phyloP scores from a whole-genome alignment of 1,139 yeast genomes.

The Lizanozyma gosingica region DNA sequence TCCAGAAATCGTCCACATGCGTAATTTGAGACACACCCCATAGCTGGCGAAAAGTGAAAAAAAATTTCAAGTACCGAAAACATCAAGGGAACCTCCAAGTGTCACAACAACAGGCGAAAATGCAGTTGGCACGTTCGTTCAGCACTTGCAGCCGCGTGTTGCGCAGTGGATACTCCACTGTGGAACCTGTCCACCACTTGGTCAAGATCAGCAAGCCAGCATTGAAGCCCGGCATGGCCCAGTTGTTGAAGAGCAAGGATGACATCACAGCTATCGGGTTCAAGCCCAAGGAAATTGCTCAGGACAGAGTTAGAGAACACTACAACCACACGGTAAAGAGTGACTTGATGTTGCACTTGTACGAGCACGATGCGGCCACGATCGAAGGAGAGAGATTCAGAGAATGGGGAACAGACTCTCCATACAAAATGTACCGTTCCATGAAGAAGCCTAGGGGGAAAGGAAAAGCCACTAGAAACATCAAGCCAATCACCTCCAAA shows the following conservation, averaged over 20 bases:
- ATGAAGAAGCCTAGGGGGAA: constrained; percentile 56
- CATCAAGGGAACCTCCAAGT: too few species aligned
- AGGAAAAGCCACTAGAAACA: constrained; percentile 61
- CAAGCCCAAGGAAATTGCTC: constrained; percentile 62
- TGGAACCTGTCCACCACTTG: constrained; percentile 86
- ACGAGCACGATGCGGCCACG: constrained; percentile 50
- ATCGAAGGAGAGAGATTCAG: constrained; percentile 66
- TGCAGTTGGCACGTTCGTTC: background rate
- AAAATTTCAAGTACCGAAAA: too few species aligned
- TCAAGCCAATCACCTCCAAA: constrained; percentile 52
- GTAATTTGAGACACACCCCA: too few species aligned
- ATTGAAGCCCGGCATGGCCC: constrained; percentile 62
- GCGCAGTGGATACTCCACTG: constrained; percentile 55
- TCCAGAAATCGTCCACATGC: too few species aligned
- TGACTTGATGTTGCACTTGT: constrained; percentile 71
- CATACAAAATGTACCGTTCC: constrained; percentile 82
- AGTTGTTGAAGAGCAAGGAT: constrained; percentile 53
- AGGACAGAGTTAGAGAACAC: constrained; percentile 76
- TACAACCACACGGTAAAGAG: constrained; percentile 64
- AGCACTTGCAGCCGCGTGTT: background rate
- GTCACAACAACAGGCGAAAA: too few species aligned
- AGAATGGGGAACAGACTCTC: constrained; percentile 83
- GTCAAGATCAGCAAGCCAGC: constrained; percentile 66
- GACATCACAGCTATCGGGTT: constrained; percentile 73
- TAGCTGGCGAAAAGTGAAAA: too few species aligned